These are phyloP conservation scores for Mycena crocata DNA, from an alignment of 768 basidiomycete species.

Conservation along the genomic window DNA sequence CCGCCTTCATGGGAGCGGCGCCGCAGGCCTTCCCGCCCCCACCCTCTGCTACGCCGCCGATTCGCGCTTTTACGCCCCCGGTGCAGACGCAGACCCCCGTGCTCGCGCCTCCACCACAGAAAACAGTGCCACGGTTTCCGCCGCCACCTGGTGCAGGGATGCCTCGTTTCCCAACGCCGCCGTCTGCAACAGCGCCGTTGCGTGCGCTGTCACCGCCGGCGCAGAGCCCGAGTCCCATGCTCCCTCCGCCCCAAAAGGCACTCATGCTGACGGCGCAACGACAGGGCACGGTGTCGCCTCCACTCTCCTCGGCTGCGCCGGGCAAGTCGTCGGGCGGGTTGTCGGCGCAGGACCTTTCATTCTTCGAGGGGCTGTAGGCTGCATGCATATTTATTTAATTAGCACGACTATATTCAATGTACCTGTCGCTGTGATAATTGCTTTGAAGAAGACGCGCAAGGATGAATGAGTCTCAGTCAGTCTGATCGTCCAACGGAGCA, in stretches of 20 bases:
- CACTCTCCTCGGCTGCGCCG: constrained; percentile 37
- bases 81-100: not conserved
- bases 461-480: too few relatives aligned
- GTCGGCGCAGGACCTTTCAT: constrained; percentile 87
- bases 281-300: constrained; percentile 27
- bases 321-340: constrained; percentile 61
- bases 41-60: constrained; percentile 8
- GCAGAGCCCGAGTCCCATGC: not conserved
- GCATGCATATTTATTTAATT: constrained; percentile 14
- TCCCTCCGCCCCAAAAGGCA: constrained; percentile 8
- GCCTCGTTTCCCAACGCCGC: not conserved
- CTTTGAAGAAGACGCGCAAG: not conserved
- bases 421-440: constrained; percentile 22
- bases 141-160: constrained; percentile 31
- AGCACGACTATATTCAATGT: constrained; percentile 16
- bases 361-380: constrained; percentile 82
- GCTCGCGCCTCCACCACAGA: not conserved
- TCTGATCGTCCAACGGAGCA: constrained; percentile 22
- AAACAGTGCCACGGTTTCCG: constrained; percentile 22
- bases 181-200: not conserved
- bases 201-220: constrained; percentile 14
- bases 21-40: constrained; percentile 35
- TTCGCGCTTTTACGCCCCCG: constrained; percentile 12
- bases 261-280: constrained; percentile 19
- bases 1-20: constrained; percentile 30